Conservation (phyloP, 2,329 filamentous ascomycete genomes). For the Pezicula carpinea region DNA sequence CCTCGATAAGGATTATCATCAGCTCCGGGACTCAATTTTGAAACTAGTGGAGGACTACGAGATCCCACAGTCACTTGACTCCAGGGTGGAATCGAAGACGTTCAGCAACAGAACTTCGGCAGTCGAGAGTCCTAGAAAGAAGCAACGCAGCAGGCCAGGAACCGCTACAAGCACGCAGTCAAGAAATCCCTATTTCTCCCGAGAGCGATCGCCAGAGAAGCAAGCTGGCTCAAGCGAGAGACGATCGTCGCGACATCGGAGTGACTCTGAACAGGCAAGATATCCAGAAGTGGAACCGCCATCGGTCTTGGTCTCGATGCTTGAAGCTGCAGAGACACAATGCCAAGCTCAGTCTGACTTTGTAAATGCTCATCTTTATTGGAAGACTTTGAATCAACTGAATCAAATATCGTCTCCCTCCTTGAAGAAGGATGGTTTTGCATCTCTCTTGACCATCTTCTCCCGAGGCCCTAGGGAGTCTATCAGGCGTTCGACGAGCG, state of each 20-base stretch:
- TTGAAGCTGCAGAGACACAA: slow-evolving; percentile 70
- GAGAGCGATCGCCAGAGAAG: slow-evolving; percentile 16
- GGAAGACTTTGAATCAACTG: slow-evolving; percentile 74
- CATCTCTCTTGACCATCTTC: slow-evolving; percentile 69
- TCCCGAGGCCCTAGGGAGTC: slow-evolving; percentile 66
- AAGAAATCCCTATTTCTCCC: slow-evolving; percentile 50
- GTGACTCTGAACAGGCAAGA: slow-evolving; percentile 23
- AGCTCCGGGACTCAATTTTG: slow-evolving; percentile 73
- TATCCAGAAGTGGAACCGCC: slow-evolving; percentile 39
- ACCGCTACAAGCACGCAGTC: slow-evolving; percentile 45
- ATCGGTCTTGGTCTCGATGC: slow-evolving; percentile 63
- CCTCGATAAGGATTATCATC: slow-evolving; percentile 74
- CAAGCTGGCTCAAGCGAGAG: slow-evolving; percentile 10
- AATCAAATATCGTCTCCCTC: slow-evolving; percentile 56
- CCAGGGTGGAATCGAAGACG: slow-evolving; percentile 53
- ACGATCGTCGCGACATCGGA: slow-evolving; percentile 13
- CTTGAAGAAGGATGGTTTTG: slow-evolving; percentile 63
- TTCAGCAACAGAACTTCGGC: slow-evolving; percentile 66
- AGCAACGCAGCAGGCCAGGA: slow-evolving; percentile 53
- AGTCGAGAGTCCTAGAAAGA: slow-evolving; percentile 44
- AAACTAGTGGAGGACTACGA: slow-evolving; percentile 81
- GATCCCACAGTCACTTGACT: slow-evolving; percentile 63
- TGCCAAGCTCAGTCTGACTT: slow-evolving; percentile 79
- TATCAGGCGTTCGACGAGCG: slow-evolving; percentile 63
- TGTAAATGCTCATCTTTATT: slow-evolving; percentile 78